phyloP scores from a whole-genome alignment of 2,329 filamentous ascomycete species.

The Orbilia blumenaviensis region DNA sequence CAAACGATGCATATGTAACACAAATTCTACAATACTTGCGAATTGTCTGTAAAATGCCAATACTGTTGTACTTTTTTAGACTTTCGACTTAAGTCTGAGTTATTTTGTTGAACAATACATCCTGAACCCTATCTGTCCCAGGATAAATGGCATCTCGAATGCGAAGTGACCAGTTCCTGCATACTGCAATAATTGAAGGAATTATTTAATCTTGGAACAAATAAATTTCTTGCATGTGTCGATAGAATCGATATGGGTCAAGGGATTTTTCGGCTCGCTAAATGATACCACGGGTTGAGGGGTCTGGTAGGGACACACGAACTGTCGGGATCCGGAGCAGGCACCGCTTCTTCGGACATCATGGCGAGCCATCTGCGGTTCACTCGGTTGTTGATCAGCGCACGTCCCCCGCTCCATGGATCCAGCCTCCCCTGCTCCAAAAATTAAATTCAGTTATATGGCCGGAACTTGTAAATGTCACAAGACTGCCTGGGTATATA shows the following conservation, averaged over 20 bases:
- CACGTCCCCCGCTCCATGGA: conserved; percentile 25
- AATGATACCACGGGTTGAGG: conserved; percentile 19
- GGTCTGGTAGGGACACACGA: neutral
- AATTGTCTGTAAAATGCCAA: neutral
- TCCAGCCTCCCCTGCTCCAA: conserved; percentile 16
- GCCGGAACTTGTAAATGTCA: neutral
- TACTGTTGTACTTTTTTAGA: neutral
- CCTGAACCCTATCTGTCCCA: neutral
- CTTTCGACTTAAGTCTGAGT: neutral
- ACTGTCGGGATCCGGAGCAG: conserved; percentile 28
- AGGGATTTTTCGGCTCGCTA: conserved; percentile 29
- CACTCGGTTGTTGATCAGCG: conserved; percentile 22
- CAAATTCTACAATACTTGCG: neutral
- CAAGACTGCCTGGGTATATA: conserved; percentile 21
- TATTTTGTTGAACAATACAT: neutral
- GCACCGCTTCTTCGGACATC: conserved; percentile 40
- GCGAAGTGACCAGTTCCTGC: conserved; percentile 9
- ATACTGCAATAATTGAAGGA: neutral
- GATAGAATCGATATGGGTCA: neutral
- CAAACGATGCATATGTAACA: conserved; percentile 2
- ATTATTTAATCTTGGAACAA: neutral
- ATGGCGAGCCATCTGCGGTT: conserved; percentile 23
- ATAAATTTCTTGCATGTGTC: conserved; percentile 2
- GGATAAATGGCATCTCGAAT: neutral
- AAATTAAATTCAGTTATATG: neutral